These are phyloP conservation scores for Xerocomus spinulosus DNA, from an alignment of 768 basidiomycete species.

Conservation along the genomic window DNA sequence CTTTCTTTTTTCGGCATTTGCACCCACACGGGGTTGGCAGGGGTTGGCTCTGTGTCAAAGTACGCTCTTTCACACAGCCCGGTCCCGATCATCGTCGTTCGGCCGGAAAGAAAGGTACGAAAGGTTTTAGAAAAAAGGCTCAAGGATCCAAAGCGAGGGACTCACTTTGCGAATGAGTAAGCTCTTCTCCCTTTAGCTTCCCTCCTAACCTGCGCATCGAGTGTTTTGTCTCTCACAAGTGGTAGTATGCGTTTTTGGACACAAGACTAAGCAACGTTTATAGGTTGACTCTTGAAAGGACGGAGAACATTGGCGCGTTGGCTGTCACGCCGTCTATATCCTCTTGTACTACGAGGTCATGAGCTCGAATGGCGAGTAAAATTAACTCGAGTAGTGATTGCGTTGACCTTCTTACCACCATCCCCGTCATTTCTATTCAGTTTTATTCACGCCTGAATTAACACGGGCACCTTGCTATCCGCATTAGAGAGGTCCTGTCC, in stretches of 20 bases:
- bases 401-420: background rate
- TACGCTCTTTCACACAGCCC: constrained; percentile 90
- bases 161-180: constrained; percentile 65
- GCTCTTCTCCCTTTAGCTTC: constrained; percentile 3
- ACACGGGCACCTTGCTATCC: background rate
- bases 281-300: constrained; percentile 15
- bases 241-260: background rate
- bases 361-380: constrained; percentile 1
- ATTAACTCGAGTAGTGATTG: background rate
- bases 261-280: constrained; percentile 4
- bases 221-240: background rate
- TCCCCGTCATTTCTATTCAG: background rate
- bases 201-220: background rate
- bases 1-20: background rate
- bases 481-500: background rate
- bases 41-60: constrained; percentile 60
- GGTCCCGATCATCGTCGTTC: constrained; percentile 93
- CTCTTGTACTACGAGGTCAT: constrained; percentile 13
- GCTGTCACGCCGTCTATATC: constrained; percentile 10
- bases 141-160: constrained; percentile 84
- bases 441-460: too few relatives aligned
- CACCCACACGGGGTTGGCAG: constrained; percentile 31
- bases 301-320: constrained; percentile 7
- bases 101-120: constrained; percentile 81
- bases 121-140: constrained; percentile 83